Percentiles rank a stretch among this genome's conserved stretches.
Conservation (phyloP, 768 basidiomycete genomes). For the Aureoboletus auriporus region DNA sequence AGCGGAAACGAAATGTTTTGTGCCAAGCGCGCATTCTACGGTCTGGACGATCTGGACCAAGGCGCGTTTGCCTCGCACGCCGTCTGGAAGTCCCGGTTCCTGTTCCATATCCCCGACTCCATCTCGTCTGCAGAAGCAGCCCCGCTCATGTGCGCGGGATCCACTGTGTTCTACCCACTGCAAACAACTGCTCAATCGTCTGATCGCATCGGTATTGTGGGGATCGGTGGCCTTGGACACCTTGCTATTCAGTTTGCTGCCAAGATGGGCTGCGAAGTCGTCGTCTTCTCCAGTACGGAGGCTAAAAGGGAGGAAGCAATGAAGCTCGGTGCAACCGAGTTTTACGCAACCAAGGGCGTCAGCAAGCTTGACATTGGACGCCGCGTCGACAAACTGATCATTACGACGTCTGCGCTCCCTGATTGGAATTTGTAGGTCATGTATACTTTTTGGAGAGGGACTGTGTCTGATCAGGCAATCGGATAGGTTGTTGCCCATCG, state of each 20-base stretch:
- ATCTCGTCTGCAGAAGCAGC: conserved; percentile 29
- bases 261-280: conserved; percentile 38
- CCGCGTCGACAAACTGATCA: conserved; percentile 28
- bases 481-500: conserved; percentile 23
- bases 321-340: conserved; percentile 33
- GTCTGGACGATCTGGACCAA: conserved; percentile 24
- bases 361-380: conserved; percentile 24
- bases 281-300: conserved; percentile 33
- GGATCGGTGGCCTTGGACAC: conserved; percentile 36
- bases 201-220: conserved; percentile 33
- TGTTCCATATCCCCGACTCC: conserved; percentile 32
- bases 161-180: conserved; percentile 30
- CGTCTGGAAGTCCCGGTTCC: conserved; percentile 31
- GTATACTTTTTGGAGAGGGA: background rate
- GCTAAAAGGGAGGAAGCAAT: conserved; percentile 31
- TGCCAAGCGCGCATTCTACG: conserved; percentile 22
- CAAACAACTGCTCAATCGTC: conserved; percentile 24
- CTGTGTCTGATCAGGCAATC: background rate
- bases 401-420: conserved; percentile 28
- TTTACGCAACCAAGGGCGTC: conserved; percentile 28
- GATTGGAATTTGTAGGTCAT: conserved; percentile 29
- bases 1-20: conserved; percentile 31
- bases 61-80: conserved; percentile 35
- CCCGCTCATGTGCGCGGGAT: conserved; percentile 36
- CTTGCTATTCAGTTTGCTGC: conserved; percentile 36